These are phyloP conservation scores for Aspergillus sp. DNA, from an alignment of 2,329 filamentous ascomycete species.

Conservation along the genomic window DNA sequence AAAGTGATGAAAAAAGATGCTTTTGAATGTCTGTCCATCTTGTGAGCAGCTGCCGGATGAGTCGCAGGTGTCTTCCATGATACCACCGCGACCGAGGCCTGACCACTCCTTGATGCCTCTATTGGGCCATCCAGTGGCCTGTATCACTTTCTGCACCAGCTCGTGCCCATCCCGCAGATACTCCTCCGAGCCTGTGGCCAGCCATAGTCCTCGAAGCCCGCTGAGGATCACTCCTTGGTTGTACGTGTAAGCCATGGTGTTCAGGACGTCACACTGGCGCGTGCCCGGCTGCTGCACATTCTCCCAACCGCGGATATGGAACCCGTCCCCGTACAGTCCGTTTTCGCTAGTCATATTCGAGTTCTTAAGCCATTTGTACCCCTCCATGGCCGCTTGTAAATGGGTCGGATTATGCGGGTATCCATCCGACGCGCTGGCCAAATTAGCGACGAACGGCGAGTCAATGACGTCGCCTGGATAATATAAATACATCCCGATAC, in stretches of 20 bases:
- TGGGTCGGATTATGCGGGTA: constrained; percentile 56
- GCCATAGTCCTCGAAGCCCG: constrained; percentile 72
- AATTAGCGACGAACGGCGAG: constrained; percentile 53
- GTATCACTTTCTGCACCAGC: constrained; percentile 67
- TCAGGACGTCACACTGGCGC: constrained; percentile 68
- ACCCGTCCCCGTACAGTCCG: constrained; percentile 80
- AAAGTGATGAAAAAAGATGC: constrained; percentile 89
- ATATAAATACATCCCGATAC: constrained; percentile 80
- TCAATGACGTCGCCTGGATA: constrained; percentile 74
- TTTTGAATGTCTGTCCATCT: constrained; percentile 84
- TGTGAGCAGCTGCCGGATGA: constrained; percentile 67
- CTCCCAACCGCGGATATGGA: constrained; percentile 66
- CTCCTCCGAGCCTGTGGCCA: constrained; percentile 61
- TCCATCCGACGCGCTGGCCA: constrained; percentile 16
- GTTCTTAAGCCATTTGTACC: constrained; percentile 70
- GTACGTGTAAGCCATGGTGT: constrained; percentile 90
- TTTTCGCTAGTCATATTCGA: constrained; percentile 73
- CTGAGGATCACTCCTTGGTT: constrained; percentile 89
- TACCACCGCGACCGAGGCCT: constrained; percentile 69
- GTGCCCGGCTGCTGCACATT: constrained; percentile 55
- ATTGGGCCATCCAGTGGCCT: constrained; percentile 66
- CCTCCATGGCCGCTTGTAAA: constrained; percentile 65
- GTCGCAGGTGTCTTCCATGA: constrained; percentile 82
- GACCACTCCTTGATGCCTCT: constrained; percentile 51
- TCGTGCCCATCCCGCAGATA: constrained; percentile 74